Evolutionary conservation across 257 asterid species (phyloP).

Genomic region (Linaria vulgaris): DNA sequence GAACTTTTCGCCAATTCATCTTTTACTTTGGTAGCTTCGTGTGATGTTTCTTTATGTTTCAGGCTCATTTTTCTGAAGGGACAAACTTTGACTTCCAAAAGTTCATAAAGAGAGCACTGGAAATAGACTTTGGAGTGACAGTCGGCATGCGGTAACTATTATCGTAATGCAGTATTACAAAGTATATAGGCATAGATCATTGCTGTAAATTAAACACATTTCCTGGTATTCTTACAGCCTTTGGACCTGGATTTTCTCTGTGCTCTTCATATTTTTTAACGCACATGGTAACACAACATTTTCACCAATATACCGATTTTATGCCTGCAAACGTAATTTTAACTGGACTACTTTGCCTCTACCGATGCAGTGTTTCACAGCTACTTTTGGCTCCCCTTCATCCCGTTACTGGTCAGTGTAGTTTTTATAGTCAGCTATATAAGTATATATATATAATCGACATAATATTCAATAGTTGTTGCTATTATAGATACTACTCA

Average conservation of each 20-base stretch:
- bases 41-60: background rate
- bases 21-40: background rate
- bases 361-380: constrained; percentile 54
- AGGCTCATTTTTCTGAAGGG: constrained; percentile 75
- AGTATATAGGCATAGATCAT: background rate
- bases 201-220: background rate
- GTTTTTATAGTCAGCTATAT: background rate
- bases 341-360: constrained; percentile 16
- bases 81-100: constrained; percentile 59
- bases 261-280: constrained; percentile 76
- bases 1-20: background rate
- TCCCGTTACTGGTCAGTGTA: constrained; percentile 61
- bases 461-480: background rate
- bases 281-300: constrained; percentile 51
- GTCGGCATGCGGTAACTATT: constrained; percentile 66
- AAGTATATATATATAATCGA: background rate
- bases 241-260: constrained; percentile 73
- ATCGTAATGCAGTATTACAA: background rate
- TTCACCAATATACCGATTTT: background rate
- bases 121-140: constrained; percentile 62
- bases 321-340: constrained; percentile 4
- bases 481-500: constrained; percentile 48
- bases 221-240: constrained; percentile 40
- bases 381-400: constrained; percentile 74
- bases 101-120: constrained; percentile 60